phyloP scores from a whole-genome alignment of 495 filamentous ascomycete species.

The Barbatosphaeria neglecta region DNA sequence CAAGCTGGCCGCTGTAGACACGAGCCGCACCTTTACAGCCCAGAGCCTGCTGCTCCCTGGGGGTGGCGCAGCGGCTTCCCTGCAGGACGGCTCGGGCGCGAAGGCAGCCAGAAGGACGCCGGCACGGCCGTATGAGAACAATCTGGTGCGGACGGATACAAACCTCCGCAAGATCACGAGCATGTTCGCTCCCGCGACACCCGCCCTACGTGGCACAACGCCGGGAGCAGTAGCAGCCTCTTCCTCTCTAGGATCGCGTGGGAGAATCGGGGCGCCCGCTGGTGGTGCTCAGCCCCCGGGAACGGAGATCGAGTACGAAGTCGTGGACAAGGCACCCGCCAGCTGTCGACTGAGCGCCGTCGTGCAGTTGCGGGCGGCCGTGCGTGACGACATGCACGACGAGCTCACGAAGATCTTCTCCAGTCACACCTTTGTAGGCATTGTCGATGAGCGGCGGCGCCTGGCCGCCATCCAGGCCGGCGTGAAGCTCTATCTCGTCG shows the following conservation, averaged over 20 bases:
- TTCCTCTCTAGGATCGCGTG: neutral
- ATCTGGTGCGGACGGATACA: conserved; percentile 82
- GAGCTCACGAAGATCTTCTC: conserved; percentile 82
- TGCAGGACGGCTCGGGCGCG: conserved; percentile 17
- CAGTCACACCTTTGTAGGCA: conserved; percentile 83
- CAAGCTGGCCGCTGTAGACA: conserved; percentile 79
- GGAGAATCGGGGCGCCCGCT: neutral
- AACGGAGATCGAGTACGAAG: conserved; percentile 52
- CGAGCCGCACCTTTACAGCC: conserved; percentile 86
- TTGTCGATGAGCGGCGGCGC: conserved; percentile 78
- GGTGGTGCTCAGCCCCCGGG: conserved; percentile 5
- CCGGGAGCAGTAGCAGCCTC: conserved; percentile 4
- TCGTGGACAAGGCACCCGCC: conserved; percentile 53
- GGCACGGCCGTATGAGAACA: conserved; percentile 70
- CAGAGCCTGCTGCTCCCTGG: conserved; percentile 76
- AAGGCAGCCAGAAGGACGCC: conserved; percentile 17
- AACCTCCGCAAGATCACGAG: conserved; percentile 89
- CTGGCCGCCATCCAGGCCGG: conserved; percentile 88
- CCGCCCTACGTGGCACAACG: conserved; percentile 1
- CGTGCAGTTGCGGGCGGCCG: conserved; percentile 66
- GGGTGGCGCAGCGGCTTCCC: neutral
- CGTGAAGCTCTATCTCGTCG: conserved; percentile 84
- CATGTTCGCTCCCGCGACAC: conserved; percentile 56
- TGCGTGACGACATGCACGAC: conserved; percentile 79
- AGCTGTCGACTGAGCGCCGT: conserved; percentile 64